A percentile compares a stretch with the other conserved stretches of the same genome.
Conservation (phyloP, 2,329 filamentous ascomycete genomes). For the Colletotrichum siamense region DNA sequence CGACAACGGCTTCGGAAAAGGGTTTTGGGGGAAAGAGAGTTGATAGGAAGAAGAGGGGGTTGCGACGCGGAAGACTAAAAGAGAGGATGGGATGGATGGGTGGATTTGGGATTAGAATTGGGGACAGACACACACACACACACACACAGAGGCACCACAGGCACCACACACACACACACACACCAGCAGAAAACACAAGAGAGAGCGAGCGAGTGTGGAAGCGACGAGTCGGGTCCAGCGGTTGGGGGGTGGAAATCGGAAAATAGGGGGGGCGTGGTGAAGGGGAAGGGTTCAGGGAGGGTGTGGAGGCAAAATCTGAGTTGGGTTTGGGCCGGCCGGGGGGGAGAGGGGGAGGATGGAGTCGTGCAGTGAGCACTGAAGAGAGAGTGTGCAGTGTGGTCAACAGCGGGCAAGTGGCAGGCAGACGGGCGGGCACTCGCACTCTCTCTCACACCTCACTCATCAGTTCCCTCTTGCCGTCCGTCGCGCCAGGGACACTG, state of each 20-base stretch:
- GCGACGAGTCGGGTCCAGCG: constrained; percentile 20
- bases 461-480: not conserved
- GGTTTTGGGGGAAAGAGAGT: constrained; percentile 33
- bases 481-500: not conserved
- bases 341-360: not conserved
- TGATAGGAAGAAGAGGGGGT: constrained; percentile 30
- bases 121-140: constrained; percentile 16
- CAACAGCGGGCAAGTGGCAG: not conserved
- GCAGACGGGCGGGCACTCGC: not conserved
- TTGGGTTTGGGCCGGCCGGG: constrained; percentile 14
- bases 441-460: not conserved
- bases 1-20: constrained; percentile 27
- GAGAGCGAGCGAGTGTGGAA: constrained; percentile 5
- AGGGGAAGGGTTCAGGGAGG: not conserved
- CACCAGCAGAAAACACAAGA: not conserved
- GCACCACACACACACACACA: not conserved
- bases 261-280: not conserved
- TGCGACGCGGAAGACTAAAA: constrained; percentile 24
- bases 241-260: constrained; percentile 2
- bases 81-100: constrained; percentile 22
- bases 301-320: constrained; percentile 8
- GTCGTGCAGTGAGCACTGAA: not conserved
- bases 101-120: constrained; percentile 22
- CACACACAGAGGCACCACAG: not conserved
- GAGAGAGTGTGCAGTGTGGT: not conserved